A percentile compares a stretch with the other conserved stretches of the same genome.
Evolutionary conservation across 768 basidiomycete species (phyloP).

Genomic region (Botryobasidium botryosum): DNA sequence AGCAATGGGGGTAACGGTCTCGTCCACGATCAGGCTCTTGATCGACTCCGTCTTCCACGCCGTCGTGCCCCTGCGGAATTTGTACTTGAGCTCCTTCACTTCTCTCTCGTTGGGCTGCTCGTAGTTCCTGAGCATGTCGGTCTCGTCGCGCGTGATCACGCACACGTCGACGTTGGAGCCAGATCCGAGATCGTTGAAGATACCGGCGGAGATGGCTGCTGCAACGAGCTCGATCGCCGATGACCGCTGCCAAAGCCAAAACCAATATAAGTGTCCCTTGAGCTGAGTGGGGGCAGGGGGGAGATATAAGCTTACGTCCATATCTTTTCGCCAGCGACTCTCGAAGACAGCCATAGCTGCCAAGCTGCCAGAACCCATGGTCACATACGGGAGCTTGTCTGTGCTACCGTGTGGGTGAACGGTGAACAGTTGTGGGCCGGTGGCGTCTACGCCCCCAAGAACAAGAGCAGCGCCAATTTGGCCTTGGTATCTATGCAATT

Average conservation of each 20-base stretch:
- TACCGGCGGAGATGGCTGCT: conserved; percentile 81
- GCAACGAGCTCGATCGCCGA: conserved; percentile 73
- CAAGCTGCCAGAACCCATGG: conserved; percentile 92
- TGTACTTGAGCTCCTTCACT: conserved; percentile 42
- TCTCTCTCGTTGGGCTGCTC: conserved; percentile 74
- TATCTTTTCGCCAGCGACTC: conserved; percentile 58
- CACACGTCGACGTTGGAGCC: conserved; percentile 98
- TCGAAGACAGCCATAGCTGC: conserved; percentile 99
- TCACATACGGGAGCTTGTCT: conserved; percentile 96
- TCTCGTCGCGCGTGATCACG: conserved; percentile 70
- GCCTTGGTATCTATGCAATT: conserved; percentile 62
- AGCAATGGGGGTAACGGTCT: conserved; percentile 38
- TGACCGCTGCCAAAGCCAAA: conserved; percentile 34
- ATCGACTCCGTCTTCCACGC: conserved; percentile 74
- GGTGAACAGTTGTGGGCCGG: conserved; percentile 90
- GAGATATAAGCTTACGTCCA: conserved; percentile 40
- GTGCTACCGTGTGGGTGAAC: conserved; percentile 94
- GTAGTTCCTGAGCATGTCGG: conserved; percentile 89
- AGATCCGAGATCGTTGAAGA: conserved; percentile 98
- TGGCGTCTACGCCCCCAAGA: conserved; percentile 87
- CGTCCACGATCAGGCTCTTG: conserved; percentile 43
- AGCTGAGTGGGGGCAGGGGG: background rate
- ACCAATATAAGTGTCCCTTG: background rate
- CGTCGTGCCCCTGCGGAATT: conserved; percentile 75
- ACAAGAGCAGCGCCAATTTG: conserved; percentile 91